phyloP scores from a whole-genome alignment of 108 stramenopile species.

The Cyclotella kingstonii region DNA sequence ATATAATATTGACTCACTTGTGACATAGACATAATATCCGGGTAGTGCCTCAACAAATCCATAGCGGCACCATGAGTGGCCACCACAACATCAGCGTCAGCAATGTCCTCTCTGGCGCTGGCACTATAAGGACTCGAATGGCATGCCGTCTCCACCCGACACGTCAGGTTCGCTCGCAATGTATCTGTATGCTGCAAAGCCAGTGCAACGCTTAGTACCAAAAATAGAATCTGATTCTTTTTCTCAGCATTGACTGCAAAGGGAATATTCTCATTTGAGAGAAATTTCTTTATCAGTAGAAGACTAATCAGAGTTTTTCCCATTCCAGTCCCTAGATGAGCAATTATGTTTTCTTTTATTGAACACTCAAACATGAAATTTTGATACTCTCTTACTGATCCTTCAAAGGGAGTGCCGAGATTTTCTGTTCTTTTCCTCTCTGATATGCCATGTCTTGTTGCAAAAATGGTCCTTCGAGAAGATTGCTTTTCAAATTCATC shows the following conservation, averaged over 20 bases:
- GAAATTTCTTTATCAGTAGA: conserved; percentile 45
- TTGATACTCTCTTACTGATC: conserved; percentile 56
- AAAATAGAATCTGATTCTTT: conserved; percentile 49
- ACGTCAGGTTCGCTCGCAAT: conserved; percentile 52
- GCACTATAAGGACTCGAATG: conserved; percentile 22
- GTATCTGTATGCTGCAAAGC: conserved; percentile 61
- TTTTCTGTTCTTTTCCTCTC: conserved; percentile 1
- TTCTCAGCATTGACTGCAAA: neutral
- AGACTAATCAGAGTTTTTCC: conserved; percentile 70
- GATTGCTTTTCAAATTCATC: conserved; percentile 5
- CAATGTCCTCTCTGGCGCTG: conserved; percentile 28
- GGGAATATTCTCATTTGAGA: neutral
- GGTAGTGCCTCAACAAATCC: conserved; percentile 62
- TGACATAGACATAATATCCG: conserved; percentile 40
- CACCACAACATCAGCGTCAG: conserved; percentile 48
- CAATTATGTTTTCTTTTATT: conserved; percentile 54
- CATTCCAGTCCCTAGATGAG: conserved; percentile 62
- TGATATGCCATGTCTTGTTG: too few species aligned
- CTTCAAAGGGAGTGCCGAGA: conserved; percentile 15
- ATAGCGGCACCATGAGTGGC: conserved; percentile 66
- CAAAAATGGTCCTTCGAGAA: too few species aligned
- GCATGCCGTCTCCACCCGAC: conserved; percentile 43
- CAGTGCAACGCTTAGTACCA: conserved; percentile 66
- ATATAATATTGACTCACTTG: conserved; percentile 1
- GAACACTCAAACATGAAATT: conserved; percentile 46